Evolutionary conservation across 768 basidiomycete genomes (phyloP), one percentile per base, ranked within the genome.

Genomic region (Auriscalpium microsporum): DNA sequence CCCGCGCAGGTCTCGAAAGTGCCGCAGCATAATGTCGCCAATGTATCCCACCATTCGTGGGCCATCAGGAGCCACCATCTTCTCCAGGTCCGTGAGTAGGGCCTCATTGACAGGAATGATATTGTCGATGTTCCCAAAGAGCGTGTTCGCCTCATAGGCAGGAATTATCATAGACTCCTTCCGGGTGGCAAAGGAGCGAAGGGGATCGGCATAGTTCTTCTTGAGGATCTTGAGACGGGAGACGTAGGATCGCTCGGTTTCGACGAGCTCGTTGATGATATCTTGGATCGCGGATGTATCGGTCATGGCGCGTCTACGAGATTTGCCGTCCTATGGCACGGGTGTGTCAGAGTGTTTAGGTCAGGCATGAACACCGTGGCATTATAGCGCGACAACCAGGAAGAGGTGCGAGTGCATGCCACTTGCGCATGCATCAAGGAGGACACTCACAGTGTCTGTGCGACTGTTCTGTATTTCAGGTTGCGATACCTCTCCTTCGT

Each of bases 71-170:
- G 74, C 73, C 37, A 83, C 59, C 83, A 93, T 87, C 68, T 78
- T 81, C 67, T 94, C 91, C 36, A 99, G 73, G 64, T 94, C 90
- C 1, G 71, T 68, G 38, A 97, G 72, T 67, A 98, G 94, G 0
- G 84, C 82, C 64, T 91, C 87, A 64, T 97, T 93, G n/a, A 91
- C 88, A 1, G 85, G 85, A 3, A 97, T 69, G 19, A 99, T 78
- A 51, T 81, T 84, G 68, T 97, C 94, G 50, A 97, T 79, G 70
- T 99, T 98, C 53, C 90, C 91, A 62, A 99, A 98, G 21, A 99
- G 77, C 1, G 83, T 90, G 60, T 90, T 94, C 36, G 94, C 94
- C 67, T 97, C 90, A 67, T 95, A 97, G 19, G 82, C 71, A 1
- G 89, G 86, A 46, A 99, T 79, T 62, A 99, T 90, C 37, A 88